Evolutionary conservation across 345 rosid species (phyloP), one percentile per base, ranked within the genome.

Genomic region (Lenwebbia sp.): DNA sequence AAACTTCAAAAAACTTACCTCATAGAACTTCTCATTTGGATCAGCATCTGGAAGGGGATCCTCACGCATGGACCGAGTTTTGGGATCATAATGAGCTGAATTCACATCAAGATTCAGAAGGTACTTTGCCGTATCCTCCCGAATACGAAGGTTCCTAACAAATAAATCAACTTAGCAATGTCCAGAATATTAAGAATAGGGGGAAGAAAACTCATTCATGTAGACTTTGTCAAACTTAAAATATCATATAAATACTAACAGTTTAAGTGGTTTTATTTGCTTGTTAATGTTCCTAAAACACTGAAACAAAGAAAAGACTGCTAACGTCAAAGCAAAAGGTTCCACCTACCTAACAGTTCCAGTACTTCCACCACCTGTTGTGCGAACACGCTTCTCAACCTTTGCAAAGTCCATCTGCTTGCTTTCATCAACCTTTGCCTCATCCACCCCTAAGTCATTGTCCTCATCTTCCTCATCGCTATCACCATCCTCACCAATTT

Each of bases 341-440:
- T 49, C 82, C 44, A 83, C 54, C n/a, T 83, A 94, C 98, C 96
- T 94, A 23, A 97, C 99, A 74, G 99, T 97, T 93, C 99, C 99
- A 13, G 98, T 97, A 90, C 98, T 97, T 75, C 99, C 99, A 90
- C 99, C 98, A 84, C 99, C 98, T 3, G 99, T 94, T 50, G 98
- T 96, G 33, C 99, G 93, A 47, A 97, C 99, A 92, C 99, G 96
- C 91, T 97, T 97, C 90, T 97, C 99, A 76, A 97, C 99, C 90
- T 94, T 96, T 25, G 99, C 96, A 86, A 97, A 96, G 88, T 97
- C 99, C 98, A 97, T 97, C 85, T 97, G 99, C 84, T 94, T 92
- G 89, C 98, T 95, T 91, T 97, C 99, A 82, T 93, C 96, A 17
- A 94, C 95, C 89, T 93, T 97, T 23, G 99, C 99, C 92, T 96